Conservation (phyloP, 2,329 filamentous ascomycete species). For the Colletotrichum caudatum region DNA sequence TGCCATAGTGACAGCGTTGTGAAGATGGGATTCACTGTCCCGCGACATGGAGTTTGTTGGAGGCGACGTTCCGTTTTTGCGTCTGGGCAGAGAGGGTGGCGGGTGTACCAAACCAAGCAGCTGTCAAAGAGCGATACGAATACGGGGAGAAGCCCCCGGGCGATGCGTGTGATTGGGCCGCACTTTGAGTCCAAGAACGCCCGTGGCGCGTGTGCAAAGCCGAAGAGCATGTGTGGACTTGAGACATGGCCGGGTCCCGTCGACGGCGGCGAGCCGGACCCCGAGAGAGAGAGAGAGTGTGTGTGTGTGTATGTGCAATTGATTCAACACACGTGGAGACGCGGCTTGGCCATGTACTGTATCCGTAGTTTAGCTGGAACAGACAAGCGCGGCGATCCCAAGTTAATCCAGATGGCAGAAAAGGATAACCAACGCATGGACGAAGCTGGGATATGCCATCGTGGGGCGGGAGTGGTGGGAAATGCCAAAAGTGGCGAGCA, state of each 20-base stretch:
- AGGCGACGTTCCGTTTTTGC: neutral
- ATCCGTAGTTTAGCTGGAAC: too few relatives aligned
- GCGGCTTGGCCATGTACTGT: too few relatives aligned
- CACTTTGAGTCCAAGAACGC: neutral
- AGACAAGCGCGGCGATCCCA: conserved; percentile 1
- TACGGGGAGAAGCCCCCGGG: neutral
- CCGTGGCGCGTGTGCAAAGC: neutral
- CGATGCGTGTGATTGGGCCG: neutral
- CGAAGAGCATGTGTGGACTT: conserved; percentile 4
- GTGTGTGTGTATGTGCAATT: neutral
- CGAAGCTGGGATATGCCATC: neutral
- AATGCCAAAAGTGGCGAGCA: neutral
- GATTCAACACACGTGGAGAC: too few relatives aligned
- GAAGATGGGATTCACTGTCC: neutral
- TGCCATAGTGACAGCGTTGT: neutral
- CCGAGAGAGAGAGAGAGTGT: neutral
- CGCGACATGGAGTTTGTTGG: neutral
- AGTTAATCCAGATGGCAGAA: conserved; percentile 18
- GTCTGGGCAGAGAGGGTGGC: too few relatives aligned
- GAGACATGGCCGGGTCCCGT: neutral
- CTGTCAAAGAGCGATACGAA: neutral
- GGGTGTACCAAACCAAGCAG: too few relatives aligned
- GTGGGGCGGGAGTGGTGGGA: neutral
- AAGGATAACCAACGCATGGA: conserved; percentile 16
- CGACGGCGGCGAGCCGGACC: neutral